Evolutionary conservation across 768 basidiomycete species (phyloP).

Genomic region (Boletus vermiculosoides): DNA sequence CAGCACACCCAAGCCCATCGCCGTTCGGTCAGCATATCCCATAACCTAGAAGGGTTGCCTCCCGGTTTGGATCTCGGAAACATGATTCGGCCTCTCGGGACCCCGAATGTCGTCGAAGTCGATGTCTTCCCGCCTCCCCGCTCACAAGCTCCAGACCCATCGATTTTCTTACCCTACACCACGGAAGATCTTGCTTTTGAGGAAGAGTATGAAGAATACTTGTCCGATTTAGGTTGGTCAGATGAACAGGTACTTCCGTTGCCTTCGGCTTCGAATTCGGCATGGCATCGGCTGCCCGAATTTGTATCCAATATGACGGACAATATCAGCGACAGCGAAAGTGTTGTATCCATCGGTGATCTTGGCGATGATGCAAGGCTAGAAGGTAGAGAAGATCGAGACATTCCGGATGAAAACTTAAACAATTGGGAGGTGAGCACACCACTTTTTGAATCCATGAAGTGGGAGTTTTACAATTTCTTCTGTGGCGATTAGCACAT

Average conservation of each 20-base stretch:
- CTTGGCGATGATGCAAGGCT: constrained; percentile 77
- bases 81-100: constrained; percentile 71
- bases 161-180: constrained; percentile 85
- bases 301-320: constrained; percentile 81
- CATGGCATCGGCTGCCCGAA: constrained; percentile 83
- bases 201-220: constrained; percentile 94
- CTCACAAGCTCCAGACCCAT: constrained; percentile 79
- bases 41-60: constrained; percentile 74
- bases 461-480: background rate
- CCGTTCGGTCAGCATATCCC: constrained; percentile 80
- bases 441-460: background rate
- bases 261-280: constrained; percentile 41
- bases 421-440: constrained; percentile 93
- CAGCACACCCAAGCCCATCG: constrained; percentile 63
- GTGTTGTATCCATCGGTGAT: constrained; percentile 86
- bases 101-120: constrained; percentile 74
- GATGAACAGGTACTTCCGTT: constrained; percentile 50
- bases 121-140: constrained; percentile 96
- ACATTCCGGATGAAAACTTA: constrained; percentile 70
- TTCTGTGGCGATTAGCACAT: constrained; percentile 61
- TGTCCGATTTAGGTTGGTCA: constrained; percentile 81
- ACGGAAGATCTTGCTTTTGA: constrained; percentile 94
- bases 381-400: constrained; percentile 61
- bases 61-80: constrained; percentile 72
- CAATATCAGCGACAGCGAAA: constrained; percentile 92